Evolutionary conservation across 1,284 basidiomycete genomes (phyloP), one percentile per base, ranked within the genome.

Genomic region (Dichomitus squalens): DNA sequence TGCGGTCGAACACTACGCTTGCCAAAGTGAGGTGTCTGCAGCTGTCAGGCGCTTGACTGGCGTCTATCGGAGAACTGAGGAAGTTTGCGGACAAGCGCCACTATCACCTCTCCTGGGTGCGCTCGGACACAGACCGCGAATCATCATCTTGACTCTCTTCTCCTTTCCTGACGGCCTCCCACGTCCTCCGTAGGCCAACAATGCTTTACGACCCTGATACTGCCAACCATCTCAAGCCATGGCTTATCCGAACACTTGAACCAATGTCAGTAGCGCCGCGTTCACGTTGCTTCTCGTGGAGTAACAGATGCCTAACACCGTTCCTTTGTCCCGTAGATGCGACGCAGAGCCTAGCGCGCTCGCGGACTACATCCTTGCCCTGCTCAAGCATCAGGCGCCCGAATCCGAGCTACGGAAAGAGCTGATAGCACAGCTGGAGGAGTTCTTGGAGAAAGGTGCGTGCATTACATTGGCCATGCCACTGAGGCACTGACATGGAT

Each of bases 331-430:
- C 55, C 55, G 25, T 69, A 97, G 95, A 79, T 97, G 94, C 71
- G 96, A 98, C 73, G 96, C 96, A 52, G 96, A 98, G 72, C 95
- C 96, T 23, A 88, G 90, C 33, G 94, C 96, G 20, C 85, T 98
- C 50, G 90, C 93, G 12, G 95, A 98, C 72, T 98, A 98, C 72
- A 90, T 98, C 65, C 84, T 97, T 49, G 96, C 96, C n/a, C 79
- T 98, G 52, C 78, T 98, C 56, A 95, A 95, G 71, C 93, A 96
- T 73, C 93, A 94, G 74, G 87, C 87, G 9, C 81, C 89, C 4
- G 92, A 95, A 69, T 72, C 74, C n/a, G 90, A 96, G 63, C 87
- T 97, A 79, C 82, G 89, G 64, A 84, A 86, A 61, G 91, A 94
- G 70, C 79, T 98, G 52, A 73, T 80, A 8, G 71, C 82, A 1